These are phyloP conservation scores for Chenopodium berlandieri DNA, from an alignment of 148 eudicot species.

Conservation along the genomic window DNA sequence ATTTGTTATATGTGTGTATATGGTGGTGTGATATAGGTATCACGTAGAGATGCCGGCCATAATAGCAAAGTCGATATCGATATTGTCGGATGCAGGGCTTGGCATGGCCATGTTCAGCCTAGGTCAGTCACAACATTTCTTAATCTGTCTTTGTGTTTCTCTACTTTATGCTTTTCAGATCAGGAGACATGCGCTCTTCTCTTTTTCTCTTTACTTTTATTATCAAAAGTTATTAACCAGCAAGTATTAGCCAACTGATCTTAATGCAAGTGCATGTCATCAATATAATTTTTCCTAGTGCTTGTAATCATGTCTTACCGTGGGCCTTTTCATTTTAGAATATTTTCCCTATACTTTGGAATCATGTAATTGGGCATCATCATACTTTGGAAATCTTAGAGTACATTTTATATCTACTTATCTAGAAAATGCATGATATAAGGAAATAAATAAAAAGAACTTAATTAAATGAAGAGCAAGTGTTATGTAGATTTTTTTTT, in stretches of 20 bases:
- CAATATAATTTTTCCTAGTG: constrained; percentile 2
- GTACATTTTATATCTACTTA: background rate
- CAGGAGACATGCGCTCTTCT: background rate
- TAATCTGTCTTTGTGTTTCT: background rate
- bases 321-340: background rate
- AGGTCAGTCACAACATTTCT: constrained; percentile 46
- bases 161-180: background rate
- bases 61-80: constrained; percentile 54
- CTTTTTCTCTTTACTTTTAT: constrained; percentile 18
- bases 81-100: constrained; percentile 86
- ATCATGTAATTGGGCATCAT: background rate
- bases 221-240: constrained; percentile 26
- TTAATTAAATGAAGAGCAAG: too few species aligned
- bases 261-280: constrained; percentile 17
- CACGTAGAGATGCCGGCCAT: constrained; percentile 75
- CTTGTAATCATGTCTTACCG: constrained; percentile 13
- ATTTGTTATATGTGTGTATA: too few species aligned
- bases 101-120: constrained; percentile 98
- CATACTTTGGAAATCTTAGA: background rate
- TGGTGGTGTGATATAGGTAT: constrained; percentile 50
- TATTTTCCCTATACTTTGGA: background rate
- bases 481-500: too few species aligned
- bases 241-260: constrained; percentile 29
- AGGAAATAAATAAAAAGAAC: too few species aligned
- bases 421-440: too few species aligned